phyloP scores from a whole-genome alignment of 2,329 filamentous ascomycete genomes.

The Cryphonectria nitschkei region DNA sequence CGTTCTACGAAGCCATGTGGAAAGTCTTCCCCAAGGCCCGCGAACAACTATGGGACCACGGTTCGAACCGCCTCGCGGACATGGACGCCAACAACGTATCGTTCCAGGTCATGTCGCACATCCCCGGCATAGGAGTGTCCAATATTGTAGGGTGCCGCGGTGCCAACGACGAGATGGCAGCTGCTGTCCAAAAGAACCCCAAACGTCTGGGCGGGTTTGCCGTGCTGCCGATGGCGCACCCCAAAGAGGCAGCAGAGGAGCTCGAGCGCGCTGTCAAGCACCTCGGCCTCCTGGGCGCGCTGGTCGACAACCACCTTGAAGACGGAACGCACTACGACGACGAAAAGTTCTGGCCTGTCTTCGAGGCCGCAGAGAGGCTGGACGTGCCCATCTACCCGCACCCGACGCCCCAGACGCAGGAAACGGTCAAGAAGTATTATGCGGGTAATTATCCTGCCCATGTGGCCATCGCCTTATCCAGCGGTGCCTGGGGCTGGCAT shows the following conservation, averaged over 20 bases:
- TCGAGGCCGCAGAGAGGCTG: constrained; percentile 11
- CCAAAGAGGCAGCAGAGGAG: constrained; percentile 45
- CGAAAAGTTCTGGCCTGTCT: constrained; percentile 18
- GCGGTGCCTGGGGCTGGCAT: constrained; percentile 55
- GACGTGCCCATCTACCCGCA: constrained; percentile 24
- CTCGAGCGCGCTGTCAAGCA: constrained; percentile 45
- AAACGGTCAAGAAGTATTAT: constrained; percentile 40
- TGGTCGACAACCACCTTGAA: constrained; percentile 21
- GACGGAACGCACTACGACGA: constrained; percentile 35
- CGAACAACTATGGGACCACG: constrained; percentile 32
- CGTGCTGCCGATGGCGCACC: constrained; percentile 37
- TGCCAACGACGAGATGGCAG: constrained; percentile 35
- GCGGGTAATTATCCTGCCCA: constrained; percentile 30
- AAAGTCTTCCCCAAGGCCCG: constrained; percentile 32
- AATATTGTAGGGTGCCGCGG: constrained; percentile 26
- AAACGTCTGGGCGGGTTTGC: constrained; percentile 35
- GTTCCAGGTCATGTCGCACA: constrained; percentile 35
- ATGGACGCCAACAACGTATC: constrained; percentile 33
- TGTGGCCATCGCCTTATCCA: constrained; percentile 41
- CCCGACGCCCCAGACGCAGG: constrained; percentile 15
- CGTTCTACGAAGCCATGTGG: constrained; percentile 27
- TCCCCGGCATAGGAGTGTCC: constrained; percentile 28
- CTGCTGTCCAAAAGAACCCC: constrained; percentile 27
- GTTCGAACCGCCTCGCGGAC: constrained; percentile 32
- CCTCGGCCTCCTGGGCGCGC: constrained; percentile 33